These are phyloP conservation scores for Echinochloa phyllopogon DNA, from an alignment of 176 grass and related monocot genomes.

Conservation along the genomic window DNA sequence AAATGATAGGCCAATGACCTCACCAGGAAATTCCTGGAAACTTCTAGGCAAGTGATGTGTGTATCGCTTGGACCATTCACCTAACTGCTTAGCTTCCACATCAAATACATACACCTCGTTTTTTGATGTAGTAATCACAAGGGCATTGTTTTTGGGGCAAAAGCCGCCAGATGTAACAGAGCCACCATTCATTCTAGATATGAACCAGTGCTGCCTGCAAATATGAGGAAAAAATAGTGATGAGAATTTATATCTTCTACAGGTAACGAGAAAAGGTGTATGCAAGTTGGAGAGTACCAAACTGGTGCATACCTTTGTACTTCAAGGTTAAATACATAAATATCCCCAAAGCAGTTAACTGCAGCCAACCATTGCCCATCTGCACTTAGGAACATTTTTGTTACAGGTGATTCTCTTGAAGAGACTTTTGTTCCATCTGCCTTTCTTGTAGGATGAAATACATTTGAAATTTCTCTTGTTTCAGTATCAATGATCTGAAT, in stretches of 20 bases:
- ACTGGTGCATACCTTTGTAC: conserved; percentile 66
- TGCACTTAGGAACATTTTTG: conserved; percentile 85
- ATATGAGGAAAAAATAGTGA: not conserved
- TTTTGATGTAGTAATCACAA: conserved; percentile 84
- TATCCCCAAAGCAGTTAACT: conserved; percentile 86
- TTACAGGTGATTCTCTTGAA: conserved; percentile 75
- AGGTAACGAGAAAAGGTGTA: not conserved
- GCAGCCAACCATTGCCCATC: conserved; percentile 95
- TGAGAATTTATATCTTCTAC: not conserved
- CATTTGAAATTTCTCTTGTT: conserved; percentile 49
- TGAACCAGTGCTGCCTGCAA: conserved; percentile 94
- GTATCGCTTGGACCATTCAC: conserved; percentile 87
- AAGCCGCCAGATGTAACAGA: conserved; percentile 90
- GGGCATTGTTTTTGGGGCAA: conserved; percentile 83
- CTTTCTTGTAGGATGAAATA: conserved; percentile 75
- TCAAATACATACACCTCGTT: conserved; percentile 97
- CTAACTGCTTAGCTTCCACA: conserved; percentile 90
- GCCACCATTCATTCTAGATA: conserved; percentile 86
- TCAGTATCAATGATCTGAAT: conserved; percentile 73
- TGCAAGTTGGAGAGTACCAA: not conserved
- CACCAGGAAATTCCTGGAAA: conserved; percentile 97
- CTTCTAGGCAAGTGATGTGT: conserved; percentile 70
- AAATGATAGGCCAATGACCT: conserved; percentile 91
- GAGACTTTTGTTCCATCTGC: conserved; percentile 41
- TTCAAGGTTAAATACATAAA: conserved; percentile 94